These are phyloP conservation scores for Anthoceros angustus DNA, from an alignment of 225 moss, liverwort and hornwort species.

Conservation along the genomic window DNA sequence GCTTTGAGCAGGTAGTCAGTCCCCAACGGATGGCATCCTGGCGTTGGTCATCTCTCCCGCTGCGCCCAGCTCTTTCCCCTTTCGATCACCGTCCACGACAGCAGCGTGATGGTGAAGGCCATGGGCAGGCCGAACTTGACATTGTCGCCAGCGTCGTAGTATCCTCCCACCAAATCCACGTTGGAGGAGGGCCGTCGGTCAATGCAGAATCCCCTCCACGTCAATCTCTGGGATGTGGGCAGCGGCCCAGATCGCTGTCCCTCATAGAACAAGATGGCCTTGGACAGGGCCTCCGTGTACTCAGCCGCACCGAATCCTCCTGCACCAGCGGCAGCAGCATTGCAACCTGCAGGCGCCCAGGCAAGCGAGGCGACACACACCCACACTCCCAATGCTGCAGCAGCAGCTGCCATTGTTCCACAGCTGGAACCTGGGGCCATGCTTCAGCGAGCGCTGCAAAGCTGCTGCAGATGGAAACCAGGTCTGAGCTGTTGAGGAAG, in stretches of 20 bases:
- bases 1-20: not conserved
- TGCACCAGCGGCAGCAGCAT: too few relatives aligned
- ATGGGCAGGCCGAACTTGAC: constrained; percentile 91
- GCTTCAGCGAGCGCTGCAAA: too few relatives aligned
- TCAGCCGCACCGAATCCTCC: too few relatives aligned
- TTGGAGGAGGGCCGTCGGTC: constrained; percentile 36
- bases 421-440: too few relatives aligned
- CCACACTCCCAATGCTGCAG: too few relatives aligned
- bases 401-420: too few relatives aligned
- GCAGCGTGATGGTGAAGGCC: too few relatives aligned
- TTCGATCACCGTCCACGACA: too few relatives aligned
- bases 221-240: constrained; percentile 31
- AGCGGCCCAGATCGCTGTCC: constrained; percentile 45
- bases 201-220: constrained; percentile 52
- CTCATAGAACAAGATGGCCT: constrained; percentile 40
- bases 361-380: too few relatives aligned
- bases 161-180: constrained; percentile 79
- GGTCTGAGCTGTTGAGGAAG: too few relatives aligned
- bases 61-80: constrained; percentile 42
- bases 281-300: constrained; percentile 37
- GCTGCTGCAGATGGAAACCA: too few relatives aligned
- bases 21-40: not conserved
- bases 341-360: too few relatives aligned
- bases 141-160: constrained; percentile 94
- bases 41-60: constrained; percentile 21